A percentile compares a stretch with the other conserved stretches of the same genome.
phyloP scores from a whole-genome alignment of 2,329 filamentous ascomycete species.

The Colletotrichum tofieldiae region DNA sequence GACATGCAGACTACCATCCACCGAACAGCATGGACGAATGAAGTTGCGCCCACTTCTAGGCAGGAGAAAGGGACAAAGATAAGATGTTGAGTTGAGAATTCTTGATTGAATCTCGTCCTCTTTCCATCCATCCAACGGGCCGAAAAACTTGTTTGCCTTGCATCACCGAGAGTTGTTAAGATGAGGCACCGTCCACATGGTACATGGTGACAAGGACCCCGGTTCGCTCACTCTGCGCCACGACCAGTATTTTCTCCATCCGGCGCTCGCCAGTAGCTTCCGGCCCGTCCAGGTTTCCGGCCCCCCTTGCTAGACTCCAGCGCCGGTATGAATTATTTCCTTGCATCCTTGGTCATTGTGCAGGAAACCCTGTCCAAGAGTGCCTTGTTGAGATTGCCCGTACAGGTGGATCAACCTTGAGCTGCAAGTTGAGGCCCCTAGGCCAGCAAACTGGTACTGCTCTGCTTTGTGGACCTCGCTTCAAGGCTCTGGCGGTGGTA shows the following conservation, averaged over 20 bases:
- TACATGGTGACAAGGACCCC: slow-evolving; percentile 9
- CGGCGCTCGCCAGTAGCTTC: slow-evolving; percentile 33
- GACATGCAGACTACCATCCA: slow-evolving; percentile 28
- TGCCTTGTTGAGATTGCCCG: neutral
- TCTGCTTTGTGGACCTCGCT: neutral
- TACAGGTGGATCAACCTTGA: neutral
- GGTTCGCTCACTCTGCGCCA: slow-evolving; percentile 1
- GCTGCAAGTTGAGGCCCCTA: neutral
- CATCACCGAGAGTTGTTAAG: slow-evolving; percentile 25
- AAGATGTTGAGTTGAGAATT: slow-evolving; percentile 19
- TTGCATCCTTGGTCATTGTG: slow-evolving; percentile 16
- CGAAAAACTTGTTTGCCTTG: slow-evolving; percentile 27
- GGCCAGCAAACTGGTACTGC: neutral
- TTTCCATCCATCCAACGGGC: neutral
- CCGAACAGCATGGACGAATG: neutral
- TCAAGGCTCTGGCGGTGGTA: neutral
- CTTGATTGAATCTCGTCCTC: neutral
- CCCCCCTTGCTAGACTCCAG: slow-evolving; percentile 28
- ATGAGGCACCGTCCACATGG: neutral
- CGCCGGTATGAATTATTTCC: slow-evolving; percentile 22
- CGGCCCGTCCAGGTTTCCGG: slow-evolving; percentile 26
- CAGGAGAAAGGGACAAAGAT: slow-evolving; percentile 7
- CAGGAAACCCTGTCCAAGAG: slow-evolving; percentile 8
- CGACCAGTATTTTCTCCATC: slow-evolving; percentile 21
- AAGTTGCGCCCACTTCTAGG: neutral